These are phyloP conservation scores for Pleurotus sapidus DNA, from an alignment of 768 basidiomycete genomes.

Conservation along the genomic window DNA sequence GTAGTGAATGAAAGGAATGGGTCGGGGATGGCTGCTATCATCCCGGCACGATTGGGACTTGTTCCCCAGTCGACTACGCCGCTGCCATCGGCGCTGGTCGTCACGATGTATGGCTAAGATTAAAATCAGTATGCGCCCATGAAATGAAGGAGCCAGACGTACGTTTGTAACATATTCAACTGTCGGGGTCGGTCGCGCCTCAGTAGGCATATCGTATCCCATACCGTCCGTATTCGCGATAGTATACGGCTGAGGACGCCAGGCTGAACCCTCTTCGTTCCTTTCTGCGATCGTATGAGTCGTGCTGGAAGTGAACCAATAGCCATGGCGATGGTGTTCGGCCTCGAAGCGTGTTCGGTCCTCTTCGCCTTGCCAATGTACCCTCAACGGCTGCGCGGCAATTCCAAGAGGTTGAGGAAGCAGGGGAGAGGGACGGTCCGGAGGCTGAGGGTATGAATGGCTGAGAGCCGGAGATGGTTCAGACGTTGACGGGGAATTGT, in stretches of 20 bases:
- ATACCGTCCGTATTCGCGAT: conserved; percentile 15
- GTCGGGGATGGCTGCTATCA: conserved; percentile 22
- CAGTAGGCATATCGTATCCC: conserved; percentile 22
- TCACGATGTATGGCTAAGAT: background rate
- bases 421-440: conserved; percentile 12
- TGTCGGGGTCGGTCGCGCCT: conserved; percentile 13
- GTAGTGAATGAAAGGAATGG: conserved; percentile 22
- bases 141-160: conserved; percentile 5
- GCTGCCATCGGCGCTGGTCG: conserved; percentile 13
- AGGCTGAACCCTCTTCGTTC: background rate
- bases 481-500: conserved; percentile 6
- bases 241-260: conserved; percentile 10
- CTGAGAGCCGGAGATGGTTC: conserved; percentile 13
- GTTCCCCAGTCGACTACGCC: conserved; percentile 21
- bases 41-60: conserved; percentile 16
- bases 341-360: background rate
- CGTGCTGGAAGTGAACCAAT: conserved; percentile 11
- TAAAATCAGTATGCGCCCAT: background rate
- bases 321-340: conserved; percentile 6
- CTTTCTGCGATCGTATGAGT: conserved; percentile 1
- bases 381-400: conserved; percentile 11
- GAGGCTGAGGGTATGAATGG: background rate
- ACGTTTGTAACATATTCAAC: conserved; percentile 22
- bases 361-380: conserved; percentile 4
- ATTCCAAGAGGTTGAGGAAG: conserved; percentile 19